These are phyloP conservation scores for Colletotrichum orbiculare DNA, from an alignment of 2,329 filamentous ascomycete species.

Conservation along the genomic window DNA sequence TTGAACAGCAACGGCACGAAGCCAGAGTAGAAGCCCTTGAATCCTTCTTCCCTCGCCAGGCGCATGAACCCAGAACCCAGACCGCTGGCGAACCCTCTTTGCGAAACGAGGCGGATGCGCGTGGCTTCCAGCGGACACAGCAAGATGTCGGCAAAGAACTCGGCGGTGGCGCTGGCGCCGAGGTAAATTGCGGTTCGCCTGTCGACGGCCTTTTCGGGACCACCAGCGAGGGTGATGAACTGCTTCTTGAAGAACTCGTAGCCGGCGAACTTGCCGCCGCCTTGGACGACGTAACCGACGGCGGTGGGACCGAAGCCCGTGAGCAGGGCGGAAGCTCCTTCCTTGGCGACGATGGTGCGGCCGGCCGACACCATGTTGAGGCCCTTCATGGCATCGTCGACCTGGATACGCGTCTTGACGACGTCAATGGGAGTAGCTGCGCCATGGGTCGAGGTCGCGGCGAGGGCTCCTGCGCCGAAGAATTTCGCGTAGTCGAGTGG, in stretches of 20 bases:
- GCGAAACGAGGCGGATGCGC: slow-evolving; percentile 81
- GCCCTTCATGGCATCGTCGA: slow-evolving; percentile 88
- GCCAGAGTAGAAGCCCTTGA: slow-evolving; percentile 89
- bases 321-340: slow-evolving; percentile 82
- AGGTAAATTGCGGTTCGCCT: slow-evolving; percentile 74
- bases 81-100: slow-evolving; percentile 81
- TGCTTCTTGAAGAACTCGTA: slow-evolving; percentile 97
- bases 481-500: slow-evolving; percentile 61
- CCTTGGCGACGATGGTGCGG: slow-evolving; percentile 79
- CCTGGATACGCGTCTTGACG: slow-evolving; percentile 92
- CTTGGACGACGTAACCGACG: slow-evolving; percentile 90
- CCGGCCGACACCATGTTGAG: slow-evolving; percentile 83
- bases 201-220: slow-evolving; percentile 55
- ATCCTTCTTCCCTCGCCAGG: slow-evolving; percentile 79
- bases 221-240: slow-evolving; percentile 76
- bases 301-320: slow-evolving; percentile 88
- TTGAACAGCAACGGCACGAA: slow-evolving; percentile 89
- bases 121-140: slow-evolving; percentile 92
- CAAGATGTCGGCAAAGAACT: slow-evolving; percentile 81
- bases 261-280: slow-evolving; percentile 90
- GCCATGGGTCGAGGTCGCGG: slow-evolving; percentile 62
- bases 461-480: slow-evolving; percentile 63
- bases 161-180: slow-evolving; percentile 74
- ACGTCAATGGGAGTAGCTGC: slow-evolving; percentile 70
- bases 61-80: slow-evolving; percentile 78